These are phyloP conservation scores for Candida jianshihensis DNA, from an alignment of 805 yeast species.

Conservation along the genomic window DNA sequence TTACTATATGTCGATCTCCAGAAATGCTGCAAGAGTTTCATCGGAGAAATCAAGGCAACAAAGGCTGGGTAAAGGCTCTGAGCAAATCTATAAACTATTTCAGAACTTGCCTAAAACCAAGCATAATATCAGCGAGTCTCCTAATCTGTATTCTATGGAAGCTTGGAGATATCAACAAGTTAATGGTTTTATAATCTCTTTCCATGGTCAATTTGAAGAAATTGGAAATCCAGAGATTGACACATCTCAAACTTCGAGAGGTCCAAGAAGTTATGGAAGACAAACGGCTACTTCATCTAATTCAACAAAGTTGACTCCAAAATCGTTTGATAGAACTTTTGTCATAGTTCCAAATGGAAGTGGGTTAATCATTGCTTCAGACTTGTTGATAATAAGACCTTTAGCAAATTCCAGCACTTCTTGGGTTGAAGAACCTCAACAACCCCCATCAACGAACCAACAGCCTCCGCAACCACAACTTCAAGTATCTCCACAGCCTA, in stretches of 20 bases:
- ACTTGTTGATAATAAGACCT: constrained; percentile 63
- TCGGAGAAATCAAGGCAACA: constrained; percentile 45
- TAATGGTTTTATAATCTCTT: constrained; percentile 65
- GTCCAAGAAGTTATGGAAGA: constrained; percentile 17
- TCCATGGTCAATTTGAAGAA: constrained; percentile 87
- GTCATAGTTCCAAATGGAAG: constrained; percentile 64
- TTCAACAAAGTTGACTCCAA: constrained; percentile 38
- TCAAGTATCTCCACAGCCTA: neutral
- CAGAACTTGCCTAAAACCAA: constrained; percentile 68
- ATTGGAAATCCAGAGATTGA: constrained; percentile 43
- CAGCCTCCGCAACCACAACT: neutral
- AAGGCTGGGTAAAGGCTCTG: constrained; percentile 63
- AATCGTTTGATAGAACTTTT: constrained; percentile 83
- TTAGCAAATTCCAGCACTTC: constrained; percentile 42
- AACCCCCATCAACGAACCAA: no score
- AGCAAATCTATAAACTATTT: constrained; percentile 55
- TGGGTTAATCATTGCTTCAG: constrained; percentile 82
- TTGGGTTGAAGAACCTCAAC: constrained; percentile 35
- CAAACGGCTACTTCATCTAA: constrained; percentile 22
- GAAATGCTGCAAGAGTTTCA: constrained; percentile 65
- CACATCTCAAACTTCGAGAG: constrained; percentile 15
- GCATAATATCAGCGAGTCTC: constrained; percentile 59
- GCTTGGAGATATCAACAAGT: constrained; percentile 64
- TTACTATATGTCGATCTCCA: constrained; percentile 61
- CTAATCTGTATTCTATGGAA: constrained; percentile 70